These are phyloP conservation scores for Lepidium aucheri DNA, from an alignment of 345 rosid genomes.

Conservation along the genomic window DNA sequence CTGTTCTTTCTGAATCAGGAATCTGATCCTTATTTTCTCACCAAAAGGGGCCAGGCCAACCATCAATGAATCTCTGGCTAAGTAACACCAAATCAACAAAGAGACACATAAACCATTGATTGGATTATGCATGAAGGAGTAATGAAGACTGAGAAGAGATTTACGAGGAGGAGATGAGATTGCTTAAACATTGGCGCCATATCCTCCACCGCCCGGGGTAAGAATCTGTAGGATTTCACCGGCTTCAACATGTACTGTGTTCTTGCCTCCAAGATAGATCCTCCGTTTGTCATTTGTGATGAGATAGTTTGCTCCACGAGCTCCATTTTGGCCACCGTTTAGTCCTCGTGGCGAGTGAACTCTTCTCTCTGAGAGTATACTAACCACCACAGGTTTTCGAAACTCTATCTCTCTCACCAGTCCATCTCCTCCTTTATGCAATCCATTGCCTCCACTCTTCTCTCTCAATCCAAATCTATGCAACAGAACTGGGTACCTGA, in stretches of 20 bases:
- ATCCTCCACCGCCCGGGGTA: conserved; percentile 94
- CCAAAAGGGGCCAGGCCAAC: background rate
- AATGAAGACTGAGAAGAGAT: background rate
- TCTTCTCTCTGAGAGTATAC: conserved; percentile 97
- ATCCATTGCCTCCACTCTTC: conserved; percentile 76
- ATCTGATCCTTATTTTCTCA: background rate
- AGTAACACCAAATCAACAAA: background rate
- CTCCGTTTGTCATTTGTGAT: conserved; percentile 50
- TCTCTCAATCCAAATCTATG: conserved; percentile 76
- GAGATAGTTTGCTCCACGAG: conserved; percentile 80
- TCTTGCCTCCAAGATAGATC: conserved; percentile 83
- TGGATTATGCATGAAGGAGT: background rate
- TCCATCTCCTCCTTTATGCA: conserved; percentile 79
- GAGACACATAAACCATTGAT: background rate
- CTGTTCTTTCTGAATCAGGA: background rate
- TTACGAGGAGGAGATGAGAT: conserved; percentile 1
- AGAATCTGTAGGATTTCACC: conserved; percentile 82
- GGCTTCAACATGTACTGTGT: conserved; percentile 60
- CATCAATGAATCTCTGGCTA: background rate
- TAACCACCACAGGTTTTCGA: conserved; percentile 61
- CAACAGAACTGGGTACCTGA: conserved; percentile 72
- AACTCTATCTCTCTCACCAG: conserved; percentile 88
- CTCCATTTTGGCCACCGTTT: conserved; percentile 71
- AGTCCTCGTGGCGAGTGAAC: conserved; percentile 85
- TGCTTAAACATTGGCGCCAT: conserved; percentile 35